A percentile compares a stretch with the other conserved stretches of the same genome.
Evolutionary conservation across 495 filamentous ascomycete species (phyloP).

Genomic region (Penicillium atrosanguineum): DNA sequence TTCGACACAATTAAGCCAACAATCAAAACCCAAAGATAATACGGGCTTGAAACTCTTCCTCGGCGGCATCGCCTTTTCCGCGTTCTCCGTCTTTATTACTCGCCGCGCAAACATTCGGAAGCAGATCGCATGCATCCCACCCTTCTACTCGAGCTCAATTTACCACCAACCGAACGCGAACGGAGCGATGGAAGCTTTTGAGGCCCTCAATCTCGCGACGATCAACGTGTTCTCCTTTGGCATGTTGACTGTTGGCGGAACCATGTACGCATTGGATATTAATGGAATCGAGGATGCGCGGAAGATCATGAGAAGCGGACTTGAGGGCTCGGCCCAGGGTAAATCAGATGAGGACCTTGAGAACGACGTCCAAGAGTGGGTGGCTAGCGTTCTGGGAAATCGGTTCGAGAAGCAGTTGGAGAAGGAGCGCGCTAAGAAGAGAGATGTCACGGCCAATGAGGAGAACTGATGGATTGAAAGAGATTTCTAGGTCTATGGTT

Average conservation of each 20-base stretch:
- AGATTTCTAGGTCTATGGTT: background rate
- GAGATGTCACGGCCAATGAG: constrained; percentile 7
- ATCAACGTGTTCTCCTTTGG: constrained; percentile 70
- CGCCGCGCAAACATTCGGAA: constrained; percentile 62
- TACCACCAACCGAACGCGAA: constrained; percentile 45
- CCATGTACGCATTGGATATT: constrained; percentile 69
- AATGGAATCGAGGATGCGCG: constrained; percentile 68
- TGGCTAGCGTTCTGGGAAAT: constrained; percentile 59
- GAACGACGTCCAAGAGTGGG: constrained; percentile 68
- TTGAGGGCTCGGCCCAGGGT: constrained; percentile 38
- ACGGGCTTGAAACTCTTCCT: constrained; percentile 57
- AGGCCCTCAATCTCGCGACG: constrained; percentile 80
- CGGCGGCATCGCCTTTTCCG: constrained; percentile 70
- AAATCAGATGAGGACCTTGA: constrained; percentile 58
- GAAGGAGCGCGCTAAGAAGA: constrained; percentile 33
- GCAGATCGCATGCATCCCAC: constrained; percentile 51
- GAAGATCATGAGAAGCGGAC: constrained; percentile 47
- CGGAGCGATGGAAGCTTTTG: constrained; percentile 64
- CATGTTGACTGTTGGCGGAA: constrained; percentile 66
- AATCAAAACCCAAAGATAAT: constrained; percentile 13
- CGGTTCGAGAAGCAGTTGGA: constrained; percentile 44
- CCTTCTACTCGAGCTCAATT: constrained; percentile 61
- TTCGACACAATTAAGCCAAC: constrained; percentile 13
- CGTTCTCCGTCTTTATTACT: constrained; percentile 65
- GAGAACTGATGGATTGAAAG: constrained; percentile 6